Base-by-base conservation (phyloP, 2,329 filamentous ascomycete species). In the Talaromyces sp. region DNA sequence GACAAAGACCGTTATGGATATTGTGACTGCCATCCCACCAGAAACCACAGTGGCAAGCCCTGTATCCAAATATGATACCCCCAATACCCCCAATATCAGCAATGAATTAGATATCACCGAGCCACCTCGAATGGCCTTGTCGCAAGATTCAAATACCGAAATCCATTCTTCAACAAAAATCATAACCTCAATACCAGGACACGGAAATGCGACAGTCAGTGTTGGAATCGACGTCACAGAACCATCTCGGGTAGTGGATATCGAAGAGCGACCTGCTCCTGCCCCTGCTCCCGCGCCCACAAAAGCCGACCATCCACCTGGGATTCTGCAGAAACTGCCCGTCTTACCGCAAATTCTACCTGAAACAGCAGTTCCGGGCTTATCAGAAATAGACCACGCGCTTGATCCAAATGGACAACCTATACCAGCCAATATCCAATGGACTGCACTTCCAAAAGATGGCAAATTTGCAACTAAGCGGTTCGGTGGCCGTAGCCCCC, bases 401-500 rank as follows among this genome's bases (percentile, higher is more conserved):
- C 41, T 55, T 29, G 30, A 51, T 17, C 48, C 42, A 8, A 27
- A 44, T 3, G 41, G 24, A 7, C 52, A 48, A n/a, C 27, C 50
- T 7, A 22, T 33, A 14, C 53, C 48, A 41, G 22, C 27, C 20
- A 39, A 44, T 16, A 37, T 57, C 16, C 41, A 53, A 40, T 69
- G 68, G 67, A 64, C 64, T 3, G 48, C 63, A 2, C 47, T 42
- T 7, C 64, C 67, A 0, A 40, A 58, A n/a, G 32, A 57, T 19
- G 57, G 59, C 0, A 16, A 56, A 2, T 67, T 62, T 47, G 59
- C 62, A 2, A 62, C 42, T 27, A 41, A 57, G 0, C 63, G 69
- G 24, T 75, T 75, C 43, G 72, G 72, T 16, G 64, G 43, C 1
- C 65, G 62, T 44, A 73, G 60, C 45, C 35, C 44, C n/a, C 50